phyloP scores from a whole-genome alignment of 768 basidiomycete species.

The Russula vinacea region DNA sequence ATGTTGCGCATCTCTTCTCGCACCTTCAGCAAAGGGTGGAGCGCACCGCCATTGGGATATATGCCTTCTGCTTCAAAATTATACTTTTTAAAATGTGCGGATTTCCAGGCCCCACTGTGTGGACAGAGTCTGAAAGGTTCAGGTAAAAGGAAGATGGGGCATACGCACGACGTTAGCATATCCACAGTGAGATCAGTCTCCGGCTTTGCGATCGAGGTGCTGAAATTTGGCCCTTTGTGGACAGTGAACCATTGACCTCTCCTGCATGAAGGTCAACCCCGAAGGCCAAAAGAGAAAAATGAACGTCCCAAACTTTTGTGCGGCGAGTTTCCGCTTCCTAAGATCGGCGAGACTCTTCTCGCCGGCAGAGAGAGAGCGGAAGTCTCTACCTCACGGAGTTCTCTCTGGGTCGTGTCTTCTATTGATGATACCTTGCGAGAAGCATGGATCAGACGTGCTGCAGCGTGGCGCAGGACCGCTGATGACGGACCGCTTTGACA shows the following conservation, averaged over 20 bases:
- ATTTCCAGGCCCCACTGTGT: conserved; percentile 91
- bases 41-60: conserved; percentile 83
- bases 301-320: conserved; percentile 59
- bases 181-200: conserved; percentile 97
- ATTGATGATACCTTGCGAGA: conserved; percentile 55
- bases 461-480: conserved; percentile 4
- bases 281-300: neutral
- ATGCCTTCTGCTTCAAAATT: conserved; percentile 97
- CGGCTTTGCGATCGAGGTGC: conserved; percentile 85
- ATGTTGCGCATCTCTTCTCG: conserved; percentile 96
- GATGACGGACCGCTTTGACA: conserved; percentile 71
- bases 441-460: conserved; percentile 25
- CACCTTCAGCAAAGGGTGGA: conserved; percentile 96
- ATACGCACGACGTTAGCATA: conserved; percentile 84
- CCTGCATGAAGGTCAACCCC: conserved; percentile 43
- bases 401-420: conserved; percentile 68
- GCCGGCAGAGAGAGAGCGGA: conserved; percentile 65
- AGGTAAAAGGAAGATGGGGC: neutral
- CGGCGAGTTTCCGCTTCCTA: conserved; percentile 84
- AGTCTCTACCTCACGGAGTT: conserved; percentile 68
- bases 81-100: conserved; percentile 92
- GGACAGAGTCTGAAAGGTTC: conserved; percentile 1
- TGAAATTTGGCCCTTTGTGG: conserved; percentile 79
- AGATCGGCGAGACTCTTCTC: conserved; percentile 85
- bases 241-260: conserved; percentile 96